Evolutionary conservation across 2,329 filamentous ascomycete genomes (phyloP).

Genomic region (Sphaceloma murrayae): DNA sequence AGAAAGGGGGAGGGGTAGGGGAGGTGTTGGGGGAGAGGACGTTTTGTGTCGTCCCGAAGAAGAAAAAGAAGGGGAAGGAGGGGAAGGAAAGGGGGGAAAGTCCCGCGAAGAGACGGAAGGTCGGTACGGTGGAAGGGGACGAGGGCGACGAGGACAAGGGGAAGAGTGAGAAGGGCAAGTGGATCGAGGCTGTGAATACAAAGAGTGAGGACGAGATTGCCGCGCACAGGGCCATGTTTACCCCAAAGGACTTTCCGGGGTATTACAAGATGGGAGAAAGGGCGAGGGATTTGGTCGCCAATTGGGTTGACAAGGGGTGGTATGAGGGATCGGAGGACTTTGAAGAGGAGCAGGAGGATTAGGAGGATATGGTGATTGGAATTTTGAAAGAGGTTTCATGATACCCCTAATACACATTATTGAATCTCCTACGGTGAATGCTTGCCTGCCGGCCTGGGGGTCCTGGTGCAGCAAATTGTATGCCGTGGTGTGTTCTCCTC

Average conservation of each 20-base stretch:
- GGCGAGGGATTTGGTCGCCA: conserved; percentile 54
- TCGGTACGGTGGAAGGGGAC: conserved; percentile 22
- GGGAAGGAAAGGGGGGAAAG: conserved; percentile 16
- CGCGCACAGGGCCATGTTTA: conserved; percentile 78
- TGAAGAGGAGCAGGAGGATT: conserved; percentile 7
- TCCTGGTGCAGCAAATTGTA: too few species aligned
- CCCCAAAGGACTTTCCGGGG: conserved; percentile 59
- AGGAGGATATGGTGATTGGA: too few species aligned
- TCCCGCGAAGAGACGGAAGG: conserved; percentile 21
- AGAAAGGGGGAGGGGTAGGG: conserved; percentile 42
- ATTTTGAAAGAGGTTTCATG: too few species aligned
- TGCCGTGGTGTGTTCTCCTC: too few species aligned
- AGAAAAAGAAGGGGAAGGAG: conserved; percentile 26
- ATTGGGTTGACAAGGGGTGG: conserved; percentile 43
- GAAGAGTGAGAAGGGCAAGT: conserved; percentile 40
- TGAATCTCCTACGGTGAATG: too few species aligned
- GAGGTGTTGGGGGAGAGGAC: conserved; percentile 62
- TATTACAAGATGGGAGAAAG: conserved; percentile 58
- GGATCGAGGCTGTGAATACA: conserved; percentile 69
- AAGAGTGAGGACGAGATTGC: conserved; percentile 65
- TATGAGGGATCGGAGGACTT: conserved; percentile 22
- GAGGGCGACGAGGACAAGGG: conserved; percentile 2
- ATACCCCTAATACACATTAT: too few species aligned
- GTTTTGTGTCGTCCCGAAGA: conserved; percentile 73
- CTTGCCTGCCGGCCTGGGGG: too few species aligned